These are phyloP conservation scores for Stagonosporopsis chrysanthemi DNA, from an alignment of 2,329 filamentous ascomycete species.

Conservation along the genomic window DNA sequence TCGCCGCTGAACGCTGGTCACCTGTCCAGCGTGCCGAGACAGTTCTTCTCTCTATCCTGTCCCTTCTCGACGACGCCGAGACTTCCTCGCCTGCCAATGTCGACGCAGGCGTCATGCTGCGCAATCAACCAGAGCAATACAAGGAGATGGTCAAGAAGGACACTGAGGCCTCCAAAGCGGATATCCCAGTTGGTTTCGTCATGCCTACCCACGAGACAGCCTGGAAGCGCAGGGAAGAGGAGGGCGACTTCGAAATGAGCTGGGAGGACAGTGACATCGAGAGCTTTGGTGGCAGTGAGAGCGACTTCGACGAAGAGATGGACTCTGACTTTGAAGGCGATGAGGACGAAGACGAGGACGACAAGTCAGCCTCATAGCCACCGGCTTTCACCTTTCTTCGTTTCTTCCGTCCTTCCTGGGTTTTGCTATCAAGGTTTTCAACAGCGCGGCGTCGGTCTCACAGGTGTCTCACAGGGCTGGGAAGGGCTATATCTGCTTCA, in stretches of 20 bases:
- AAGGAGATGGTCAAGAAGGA: conserved; percentile 72
- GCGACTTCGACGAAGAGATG: conserved; percentile 59
- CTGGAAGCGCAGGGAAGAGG: conserved; percentile 67
- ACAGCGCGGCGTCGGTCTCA: conserved; percentile 37
- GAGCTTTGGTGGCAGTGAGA: conserved; percentile 76
- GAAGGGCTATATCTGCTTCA: conserved; percentile 8
- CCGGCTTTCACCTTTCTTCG: neutral
- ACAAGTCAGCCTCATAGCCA: conserved; percentile 20
- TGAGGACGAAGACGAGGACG: conserved; percentile 41
- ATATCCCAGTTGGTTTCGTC: conserved; percentile 79
- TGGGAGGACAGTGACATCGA: conserved; percentile 61
- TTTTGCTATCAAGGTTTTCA: conserved; percentile 7
- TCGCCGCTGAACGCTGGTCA: conserved; percentile 90
- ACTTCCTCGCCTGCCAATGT: conserved; percentile 94
- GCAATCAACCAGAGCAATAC: conserved; percentile 75
- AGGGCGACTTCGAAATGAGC: conserved; percentile 65
- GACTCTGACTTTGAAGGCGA: conserved; percentile 64
- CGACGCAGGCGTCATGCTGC: conserved; percentile 85
- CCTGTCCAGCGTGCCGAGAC: conserved; percentile 94
- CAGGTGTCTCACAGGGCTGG: conserved; percentile 12
- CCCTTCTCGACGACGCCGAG: conserved; percentile 92
- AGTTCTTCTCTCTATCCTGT: conserved; percentile 88
- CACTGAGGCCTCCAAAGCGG: conserved; percentile 75
- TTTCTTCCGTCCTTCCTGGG: neutral
- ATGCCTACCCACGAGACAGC: conserved; percentile 78